Conservation (phyloP, 495 filamentous ascomycete genomes). For the Jackrogersella minutella region DNA sequence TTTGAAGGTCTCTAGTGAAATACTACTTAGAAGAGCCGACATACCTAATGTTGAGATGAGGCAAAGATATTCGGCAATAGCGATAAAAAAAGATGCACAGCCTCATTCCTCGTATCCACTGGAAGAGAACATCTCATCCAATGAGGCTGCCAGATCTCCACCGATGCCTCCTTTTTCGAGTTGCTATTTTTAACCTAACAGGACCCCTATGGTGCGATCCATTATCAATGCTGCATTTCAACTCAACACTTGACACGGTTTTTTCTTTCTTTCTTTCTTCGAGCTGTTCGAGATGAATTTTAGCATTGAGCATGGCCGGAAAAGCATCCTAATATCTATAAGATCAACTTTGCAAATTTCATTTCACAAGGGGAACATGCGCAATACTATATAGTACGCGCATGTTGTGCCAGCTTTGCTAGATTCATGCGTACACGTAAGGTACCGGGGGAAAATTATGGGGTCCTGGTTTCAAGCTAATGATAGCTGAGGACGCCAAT, state of each 20-base stretch:
- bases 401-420: background rate
- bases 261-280: no score
- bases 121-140: constrained; percentile 9
- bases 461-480: constrained; percentile 37
- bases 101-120: constrained; percentile 31
- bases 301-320: background rate
- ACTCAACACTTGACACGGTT: no score
- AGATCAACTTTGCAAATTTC: background rate
- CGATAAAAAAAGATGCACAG: constrained; percentile 23
- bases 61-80: constrained; percentile 10
- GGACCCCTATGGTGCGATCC: constrained; percentile 8
- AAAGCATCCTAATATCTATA: background rate
- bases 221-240: background rate
- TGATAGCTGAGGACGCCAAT: constrained; percentile 30
- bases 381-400: constrained; percentile 2
- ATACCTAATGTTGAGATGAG: constrained; percentile 27
- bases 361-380: background rate
- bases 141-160: constrained; percentile 35
- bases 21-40: no score
- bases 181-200: constrained; percentile 33
- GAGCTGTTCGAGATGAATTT: no score
- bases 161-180: constrained; percentile 27
- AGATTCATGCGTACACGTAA: constrained; percentile 31
- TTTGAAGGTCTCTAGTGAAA: no score
- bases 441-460: constrained; percentile 22